phyloP scores from a whole-genome alignment of 1,284 basidiomycete species.

The Cryptococcus neoformans region DNA sequence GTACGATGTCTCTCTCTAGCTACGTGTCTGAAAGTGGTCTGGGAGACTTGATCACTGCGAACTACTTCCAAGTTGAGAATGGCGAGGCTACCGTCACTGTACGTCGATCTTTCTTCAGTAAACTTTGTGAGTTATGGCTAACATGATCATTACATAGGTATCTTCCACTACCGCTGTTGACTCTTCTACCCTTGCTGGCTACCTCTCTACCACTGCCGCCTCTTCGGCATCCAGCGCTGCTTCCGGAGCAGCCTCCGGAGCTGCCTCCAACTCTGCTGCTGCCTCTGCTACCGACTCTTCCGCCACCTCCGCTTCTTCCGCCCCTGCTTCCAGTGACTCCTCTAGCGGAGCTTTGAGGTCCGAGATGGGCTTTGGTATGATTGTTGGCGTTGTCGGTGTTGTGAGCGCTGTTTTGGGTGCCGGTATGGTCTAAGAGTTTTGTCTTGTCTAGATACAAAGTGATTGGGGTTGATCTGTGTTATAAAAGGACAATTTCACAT shows the following conservation, averaged over 20 bases:
- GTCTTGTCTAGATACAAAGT: neutral
- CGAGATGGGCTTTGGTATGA: conserved; percentile 11
- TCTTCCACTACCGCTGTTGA: conserved; percentile 62
- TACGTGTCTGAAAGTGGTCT: conserved; percentile 45
- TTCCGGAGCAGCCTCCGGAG: conserved; percentile 16
- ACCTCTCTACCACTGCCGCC: conserved; percentile 22
- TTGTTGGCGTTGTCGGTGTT: conserved; percentile 21
- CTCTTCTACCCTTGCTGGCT: conserved; percentile 56
- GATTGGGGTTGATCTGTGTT: too few relatives aligned
- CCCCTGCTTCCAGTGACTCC: too few relatives aligned
- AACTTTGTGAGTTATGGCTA: neutral
- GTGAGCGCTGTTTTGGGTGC: conserved; percentile 21
- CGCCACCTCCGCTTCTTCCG: too few relatives aligned
- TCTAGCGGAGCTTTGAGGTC: conserved; percentile 6
- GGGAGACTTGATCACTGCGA: conserved; percentile 50
- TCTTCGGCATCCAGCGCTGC: conserved; percentile 12
- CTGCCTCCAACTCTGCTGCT: conserved; percentile 25
- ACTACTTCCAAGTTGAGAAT: conserved; percentile 71
- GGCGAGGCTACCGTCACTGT: conserved; percentile 59
- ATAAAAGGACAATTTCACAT: too few relatives aligned
- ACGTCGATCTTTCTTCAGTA: conserved; percentile 8
- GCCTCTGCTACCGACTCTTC: conserved; percentile 3
- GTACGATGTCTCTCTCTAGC: conserved; percentile 54
- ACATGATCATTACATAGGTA: conserved; percentile 34
- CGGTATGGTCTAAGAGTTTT: conserved; percentile 12